phyloP scores from a whole-genome alignment of 352 stramenopile genomes.

The Phytophthora multivora region DNA sequence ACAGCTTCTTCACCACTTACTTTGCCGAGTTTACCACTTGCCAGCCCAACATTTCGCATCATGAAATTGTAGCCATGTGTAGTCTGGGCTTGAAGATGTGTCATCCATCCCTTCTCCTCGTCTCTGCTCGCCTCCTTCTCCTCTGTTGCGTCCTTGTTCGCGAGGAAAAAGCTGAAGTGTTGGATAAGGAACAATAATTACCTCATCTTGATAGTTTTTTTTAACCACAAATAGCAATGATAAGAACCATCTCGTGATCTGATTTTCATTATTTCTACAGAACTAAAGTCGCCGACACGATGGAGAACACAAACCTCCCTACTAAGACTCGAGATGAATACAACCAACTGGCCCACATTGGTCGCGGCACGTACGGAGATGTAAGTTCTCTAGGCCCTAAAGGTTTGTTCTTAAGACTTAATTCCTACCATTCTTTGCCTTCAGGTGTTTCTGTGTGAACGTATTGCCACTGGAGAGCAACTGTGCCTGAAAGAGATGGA shows the following conservation, averaged over 20 bases:
- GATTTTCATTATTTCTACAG: not conserved
- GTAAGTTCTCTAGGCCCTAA: constrained; percentile 28
- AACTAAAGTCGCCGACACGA: not conserved
- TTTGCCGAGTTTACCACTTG: no score
- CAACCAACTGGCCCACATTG: constrained; percentile 43
- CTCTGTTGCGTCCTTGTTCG: no score
- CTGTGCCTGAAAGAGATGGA: constrained; percentile 71
- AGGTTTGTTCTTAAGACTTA: not conserved
- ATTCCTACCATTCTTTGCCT: not conserved
- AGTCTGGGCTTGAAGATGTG: no score
- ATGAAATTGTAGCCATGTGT: no score
- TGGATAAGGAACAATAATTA: no score
- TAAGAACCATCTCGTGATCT: not conserved
- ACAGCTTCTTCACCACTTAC: no score
- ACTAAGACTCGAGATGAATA: constrained; percentile 34
- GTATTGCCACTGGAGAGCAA: constrained; percentile 19
- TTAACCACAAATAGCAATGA: constrained; percentile 24
- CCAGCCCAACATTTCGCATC: no score
- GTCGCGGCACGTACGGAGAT: constrained; percentile 56
- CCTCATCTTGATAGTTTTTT: no score
- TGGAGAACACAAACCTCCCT: constrained; percentile 9
- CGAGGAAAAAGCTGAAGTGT: no score
- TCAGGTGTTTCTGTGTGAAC: constrained; percentile 57
- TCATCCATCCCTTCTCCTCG: no score
- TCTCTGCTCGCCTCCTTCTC: no score